Evolutionary conservation across 2,329 filamentous ascomycete species (phyloP).

Genomic region (Lecanosticta acicola): DNA sequence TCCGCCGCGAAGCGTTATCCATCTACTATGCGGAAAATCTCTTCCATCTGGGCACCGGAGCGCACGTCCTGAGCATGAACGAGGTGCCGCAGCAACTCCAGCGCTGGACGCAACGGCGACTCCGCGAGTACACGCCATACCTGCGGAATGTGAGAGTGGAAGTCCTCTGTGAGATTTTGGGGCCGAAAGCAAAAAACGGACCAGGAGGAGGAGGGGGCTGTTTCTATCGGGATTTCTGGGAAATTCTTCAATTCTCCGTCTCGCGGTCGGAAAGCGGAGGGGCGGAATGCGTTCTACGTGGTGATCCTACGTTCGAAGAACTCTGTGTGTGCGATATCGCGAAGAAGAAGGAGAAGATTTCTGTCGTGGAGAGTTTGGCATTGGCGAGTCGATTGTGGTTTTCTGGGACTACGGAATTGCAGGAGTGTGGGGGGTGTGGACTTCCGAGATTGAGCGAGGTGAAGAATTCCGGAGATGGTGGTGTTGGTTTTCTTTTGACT

Average conservation of each 20-base stretch:
- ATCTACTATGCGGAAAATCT: slow-evolving; percentile 4
- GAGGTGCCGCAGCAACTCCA: neutral
- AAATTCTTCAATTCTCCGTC: slow-evolving; percentile 1
- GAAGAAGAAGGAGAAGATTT: neutral
- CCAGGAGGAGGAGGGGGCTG: neutral
- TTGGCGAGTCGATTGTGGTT: slow-evolving; percentile 1
- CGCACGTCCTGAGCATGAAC: slow-evolving; percentile 5
- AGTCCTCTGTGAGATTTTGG: slow-evolving; percentile 6
- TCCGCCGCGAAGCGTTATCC: slow-evolving; percentile 3
- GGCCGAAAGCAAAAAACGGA: neutral
- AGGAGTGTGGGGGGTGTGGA: slow-evolving; percentile 2
- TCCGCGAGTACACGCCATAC: neutral
- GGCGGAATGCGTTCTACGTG: neutral
- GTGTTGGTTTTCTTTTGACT: neutral
- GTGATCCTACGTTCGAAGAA: slow-evolving; percentile 4
- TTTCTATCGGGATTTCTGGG: slow-evolving; percentile 6
- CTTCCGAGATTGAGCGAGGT: slow-evolving; percentile 1
- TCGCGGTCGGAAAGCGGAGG: too few relatives aligned
- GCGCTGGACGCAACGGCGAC: neutral
- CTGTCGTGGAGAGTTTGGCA: neutral
- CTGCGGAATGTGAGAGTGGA: slow-evolving; percentile 2
- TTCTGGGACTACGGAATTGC: slow-evolving; percentile 2
- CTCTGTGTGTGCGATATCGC: slow-evolving; percentile 3
- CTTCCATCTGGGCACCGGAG: slow-evolving; percentile 4
- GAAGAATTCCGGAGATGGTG: neutral